Evolutionary conservation across 1,284 basidiomycete species (phyloP).

Genomic region (Pseudozyma hubeiensis): DNA sequence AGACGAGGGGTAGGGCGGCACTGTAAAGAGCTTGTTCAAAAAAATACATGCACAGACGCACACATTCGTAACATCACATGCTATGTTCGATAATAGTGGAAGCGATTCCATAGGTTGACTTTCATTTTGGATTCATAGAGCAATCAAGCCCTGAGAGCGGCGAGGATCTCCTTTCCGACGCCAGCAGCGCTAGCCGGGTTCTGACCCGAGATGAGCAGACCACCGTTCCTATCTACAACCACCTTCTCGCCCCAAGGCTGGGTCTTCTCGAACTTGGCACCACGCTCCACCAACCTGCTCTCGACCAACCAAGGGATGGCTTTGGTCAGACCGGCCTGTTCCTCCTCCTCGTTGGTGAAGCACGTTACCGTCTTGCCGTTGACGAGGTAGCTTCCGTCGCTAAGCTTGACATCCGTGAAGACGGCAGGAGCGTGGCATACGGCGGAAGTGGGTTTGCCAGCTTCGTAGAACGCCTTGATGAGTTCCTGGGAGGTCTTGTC

Average conservation of each 20-base stretch:
- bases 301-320: conserved; percentile 80
- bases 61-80: not conserved
- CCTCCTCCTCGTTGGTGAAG: conserved; percentile 80
- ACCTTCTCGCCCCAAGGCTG: conserved; percentile 74
- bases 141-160: conserved; percentile 40
- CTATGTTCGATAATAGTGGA: too few relatives aligned
- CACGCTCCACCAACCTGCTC: conserved; percentile 75
- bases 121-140: too few relatives aligned
- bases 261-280: conserved; percentile 74
- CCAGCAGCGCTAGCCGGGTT: conserved; percentile 53
- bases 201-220: conserved; percentile 71
- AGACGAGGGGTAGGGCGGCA: conserved; percentile 70
- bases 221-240: conserved; percentile 65
- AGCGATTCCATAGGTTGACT: too few relatives aligned
- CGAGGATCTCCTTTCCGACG: conserved; percentile 48
- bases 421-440: conserved; percentile 63
- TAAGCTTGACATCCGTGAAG: conserved; percentile 59
- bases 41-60: not conserved
- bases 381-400: conserved; percentile 68
- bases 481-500: conserved; percentile 49
- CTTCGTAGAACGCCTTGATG: conserved; percentile 56
- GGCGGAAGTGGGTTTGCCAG: conserved; percentile 51
- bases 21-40: conserved; percentile 3
- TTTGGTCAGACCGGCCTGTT: conserved; percentile 69
- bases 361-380: conserved; percentile 75